Conservation (phyloP, 805 yeast genomes). For the Torulaspora microellipsoides region DNA sequence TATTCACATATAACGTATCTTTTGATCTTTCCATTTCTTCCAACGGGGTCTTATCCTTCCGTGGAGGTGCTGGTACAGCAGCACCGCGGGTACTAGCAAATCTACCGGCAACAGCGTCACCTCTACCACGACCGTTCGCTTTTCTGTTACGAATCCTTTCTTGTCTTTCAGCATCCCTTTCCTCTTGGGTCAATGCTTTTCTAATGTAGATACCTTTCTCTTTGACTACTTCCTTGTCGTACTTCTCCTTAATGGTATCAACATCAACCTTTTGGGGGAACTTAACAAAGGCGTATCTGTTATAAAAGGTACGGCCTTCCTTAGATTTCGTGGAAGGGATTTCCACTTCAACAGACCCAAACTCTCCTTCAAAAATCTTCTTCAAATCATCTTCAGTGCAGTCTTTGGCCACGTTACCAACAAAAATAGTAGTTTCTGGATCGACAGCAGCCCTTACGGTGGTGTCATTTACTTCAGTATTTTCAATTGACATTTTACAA, state of each 20-base stretch:
- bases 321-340: constrained; percentile 26
- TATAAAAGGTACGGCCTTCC: constrained; percentile 24
- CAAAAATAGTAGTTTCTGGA: constrained; percentile 34
- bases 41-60: constrained; percentile 34
- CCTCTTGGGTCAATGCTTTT: constrained; percentile 27
- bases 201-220: constrained; percentile 34
- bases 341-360: constrained; percentile 29
- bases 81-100: constrained; percentile 14
- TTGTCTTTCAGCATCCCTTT: constrained; percentile 19
- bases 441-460: constrained; percentile 15
- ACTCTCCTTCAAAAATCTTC: constrained; percentile 25
- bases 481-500: constrained; percentile 19
- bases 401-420: constrained; percentile 32
- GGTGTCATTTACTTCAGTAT: constrained; percentile 12
- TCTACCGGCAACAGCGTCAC: constrained; percentile 14
- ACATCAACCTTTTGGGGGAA: constrained; percentile 31
- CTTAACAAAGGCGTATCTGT: constrained; percentile 33
- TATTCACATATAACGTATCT: constrained; percentile 58
- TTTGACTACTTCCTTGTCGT: constrained; percentile 28
- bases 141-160: constrained; percentile 11
- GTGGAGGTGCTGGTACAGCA: constrained; percentile 25
- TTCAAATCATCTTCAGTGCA: constrained; percentile 29
- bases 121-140: constrained; percentile 16
- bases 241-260: constrained; percentile 28
- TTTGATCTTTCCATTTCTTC: constrained; percentile 38